Base-by-base conservation (phyloP, 805 yeast genomes). In the Brettanomyces naardenensis region DNA sequence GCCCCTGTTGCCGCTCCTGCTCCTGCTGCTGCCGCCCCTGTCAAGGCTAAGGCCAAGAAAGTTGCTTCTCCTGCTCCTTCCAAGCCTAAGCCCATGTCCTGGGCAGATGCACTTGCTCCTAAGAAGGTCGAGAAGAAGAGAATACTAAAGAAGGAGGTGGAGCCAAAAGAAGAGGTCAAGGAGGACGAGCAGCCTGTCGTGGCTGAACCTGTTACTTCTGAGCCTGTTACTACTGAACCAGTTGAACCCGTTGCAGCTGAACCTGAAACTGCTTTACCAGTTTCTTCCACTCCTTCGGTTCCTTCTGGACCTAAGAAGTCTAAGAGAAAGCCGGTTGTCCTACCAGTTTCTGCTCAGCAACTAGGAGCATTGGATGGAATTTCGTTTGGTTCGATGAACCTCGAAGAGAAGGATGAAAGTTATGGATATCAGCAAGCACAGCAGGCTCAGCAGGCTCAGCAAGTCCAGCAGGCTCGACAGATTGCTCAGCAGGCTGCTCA, bases 381-480 rank as follows among this genome's bases (percentile, higher is more conserved):
- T 36, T 69, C 77, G 6, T 72, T 73, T 42, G 78, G 78, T 33
- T 72, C 77, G 3, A 64, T 72, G 60, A 54, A 71, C 4, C 55
- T 75, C 45, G 61, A 65, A 37, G 73, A 71, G 31, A 71, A 68
- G 34, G 66, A 64, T 36, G 17, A 31, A 17, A 31, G 37, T 10
- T 44, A 33, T 18, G 39, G 39, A 10, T 43, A 37, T 35, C 41
- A 37, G 13, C 36, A 33, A 10, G 44, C 43, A 21, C 33, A 28
- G 19, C 36, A 39, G 39, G 11, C 38, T 14, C 46, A 43, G 38
- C 39, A 41, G 28, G 42, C 40, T 35, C 41, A 43, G 27, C 38
- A 38, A 31, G 35, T 32, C 33, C 28, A 33, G 30, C 48, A 40
- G 28, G 35, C 46, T 45, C 49, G 48, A 45, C 48, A 51, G 52